A percentile compares a stretch with the other conserved stretches of the same genome.
Conservation (phyloP, 129 eudicot species). For the Flaveria sonorensis region DNA sequence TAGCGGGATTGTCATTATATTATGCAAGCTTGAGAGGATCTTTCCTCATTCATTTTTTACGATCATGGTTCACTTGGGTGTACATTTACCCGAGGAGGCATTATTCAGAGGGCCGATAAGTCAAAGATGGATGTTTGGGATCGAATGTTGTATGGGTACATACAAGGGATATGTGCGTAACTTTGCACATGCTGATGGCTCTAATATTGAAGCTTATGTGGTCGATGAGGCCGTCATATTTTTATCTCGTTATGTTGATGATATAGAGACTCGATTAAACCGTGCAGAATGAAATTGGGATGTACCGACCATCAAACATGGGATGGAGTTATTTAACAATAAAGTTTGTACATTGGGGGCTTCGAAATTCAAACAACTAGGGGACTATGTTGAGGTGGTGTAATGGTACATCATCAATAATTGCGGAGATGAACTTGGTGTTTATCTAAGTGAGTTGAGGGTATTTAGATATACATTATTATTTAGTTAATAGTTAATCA, state of each 20-base stretch:
- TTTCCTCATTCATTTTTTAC: slow-evolving; percentile 16
- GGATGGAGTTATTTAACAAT: slow-evolving; percentile 15
- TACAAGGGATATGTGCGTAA: slow-evolving; percentile 13
- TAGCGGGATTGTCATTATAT: slow-evolving; percentile 5
- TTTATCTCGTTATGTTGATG: slow-evolving; percentile 15
- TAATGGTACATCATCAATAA: slow-evolving; percentile 9
- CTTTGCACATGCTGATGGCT: slow-evolving; percentile 10
- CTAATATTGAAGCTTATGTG: slow-evolving; percentile 9
- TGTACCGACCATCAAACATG: slow-evolving; percentile 5
- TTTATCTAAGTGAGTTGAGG: background rate
- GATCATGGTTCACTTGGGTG: slow-evolving; percentile 22
- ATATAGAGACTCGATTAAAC: slow-evolving; percentile 19
- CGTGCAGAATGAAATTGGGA: slow-evolving; percentile 1
- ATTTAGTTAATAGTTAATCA: background rate
- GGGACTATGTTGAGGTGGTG: slow-evolving; percentile 7
- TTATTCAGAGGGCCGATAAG: background rate
- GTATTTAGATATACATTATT: background rate
- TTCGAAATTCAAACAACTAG: slow-evolving; percentile 9
- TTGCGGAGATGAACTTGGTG: background rate
- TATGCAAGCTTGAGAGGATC: slow-evolving; percentile 24
- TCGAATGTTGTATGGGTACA: slow-evolving; percentile 8
- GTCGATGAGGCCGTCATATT: slow-evolving; percentile 19
- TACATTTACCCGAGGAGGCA: slow-evolving; percentile 22
- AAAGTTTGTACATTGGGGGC: slow-evolving; percentile 18
- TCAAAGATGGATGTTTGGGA: slow-evolving; percentile 11